Percentiles rank a stretch among this genome's conserved stretches.
Conservation (phyloP, 345 rosid genomes). For the Moringa oleifera region DNA sequence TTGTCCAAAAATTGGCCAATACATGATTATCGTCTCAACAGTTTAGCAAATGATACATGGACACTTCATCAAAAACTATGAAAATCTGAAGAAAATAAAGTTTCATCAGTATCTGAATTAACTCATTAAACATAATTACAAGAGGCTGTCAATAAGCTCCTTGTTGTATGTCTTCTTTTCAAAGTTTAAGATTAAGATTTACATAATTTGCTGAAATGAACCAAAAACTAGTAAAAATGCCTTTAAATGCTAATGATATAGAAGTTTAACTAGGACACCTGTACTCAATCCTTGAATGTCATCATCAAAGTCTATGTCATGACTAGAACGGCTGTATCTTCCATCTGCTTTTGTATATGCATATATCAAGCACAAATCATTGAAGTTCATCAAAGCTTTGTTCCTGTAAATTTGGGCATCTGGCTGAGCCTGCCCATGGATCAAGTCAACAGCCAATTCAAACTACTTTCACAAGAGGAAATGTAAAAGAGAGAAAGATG, state of each 20-base stretch:
- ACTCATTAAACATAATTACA: neutral
- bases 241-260: neutral
- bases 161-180: no score
- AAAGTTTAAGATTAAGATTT: no score
- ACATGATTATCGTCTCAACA: neutral
- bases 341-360: constrained; percentile 53
- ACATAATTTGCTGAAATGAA: no score
- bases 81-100: neutral
- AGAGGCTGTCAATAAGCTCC: neutral
- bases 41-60: no score
- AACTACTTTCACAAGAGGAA: constrained; percentile 7
- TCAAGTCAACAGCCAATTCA: neutral
- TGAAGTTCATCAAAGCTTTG: constrained; percentile 32
- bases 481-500: neutral
- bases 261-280: constrained; percentile 16
- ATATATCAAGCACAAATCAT: constrained; percentile 46
- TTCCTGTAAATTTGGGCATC: constrained; percentile 34
- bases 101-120: no score
- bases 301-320: constrained; percentile 47
- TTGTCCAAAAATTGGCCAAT: neutral
- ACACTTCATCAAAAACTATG: neutral
- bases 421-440: constrained; percentile 35
- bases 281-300: constrained; percentile 34
- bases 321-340: constrained; percentile 50
- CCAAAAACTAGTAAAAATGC: neutral